Evolutionary conservation across 257 asterid species (phyloP).

Genomic region (Fraxinus anomala): DNA sequence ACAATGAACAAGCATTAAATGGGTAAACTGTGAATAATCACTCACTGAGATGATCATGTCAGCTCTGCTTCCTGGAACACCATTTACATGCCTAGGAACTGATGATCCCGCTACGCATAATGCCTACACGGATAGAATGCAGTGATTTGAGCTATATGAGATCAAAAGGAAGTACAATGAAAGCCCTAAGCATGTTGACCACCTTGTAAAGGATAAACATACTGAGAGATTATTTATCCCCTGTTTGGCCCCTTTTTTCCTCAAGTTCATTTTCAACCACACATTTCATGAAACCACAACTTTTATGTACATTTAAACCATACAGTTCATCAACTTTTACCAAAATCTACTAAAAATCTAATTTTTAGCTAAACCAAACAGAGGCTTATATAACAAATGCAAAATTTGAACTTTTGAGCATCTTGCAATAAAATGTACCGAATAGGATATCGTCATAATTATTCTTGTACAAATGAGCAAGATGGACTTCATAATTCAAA

Average conservation of each 20-base stretch:
- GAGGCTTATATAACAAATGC: background rate
- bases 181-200: background rate
- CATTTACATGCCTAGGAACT: conserved; percentile 65
- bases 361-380: too few relatives aligned
- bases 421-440: background rate
- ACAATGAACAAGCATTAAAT: conserved; percentile 21
- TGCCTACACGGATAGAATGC: conserved; percentile 51
- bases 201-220: conserved; percentile 2
- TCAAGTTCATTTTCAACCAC: too few relatives aligned
- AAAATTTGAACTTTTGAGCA: background rate
- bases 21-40: conserved; percentile 30
- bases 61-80: conserved; percentile 82
- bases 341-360: too few relatives aligned
- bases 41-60: conserved; percentile 94
- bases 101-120: conserved; percentile 74
- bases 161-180: background rate
- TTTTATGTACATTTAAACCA: too few relatives aligned
- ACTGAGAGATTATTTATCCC: background rate
- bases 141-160: background rate
- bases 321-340: too few relatives aligned
- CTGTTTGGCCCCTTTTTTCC: too few relatives aligned
- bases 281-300: too few relatives aligned
- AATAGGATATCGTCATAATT: background rate
- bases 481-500: background rate
- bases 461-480: background rate